phyloP scores from a whole-genome alignment of 805 yeast genomes.

The Priceomyces melissophilus region DNA sequence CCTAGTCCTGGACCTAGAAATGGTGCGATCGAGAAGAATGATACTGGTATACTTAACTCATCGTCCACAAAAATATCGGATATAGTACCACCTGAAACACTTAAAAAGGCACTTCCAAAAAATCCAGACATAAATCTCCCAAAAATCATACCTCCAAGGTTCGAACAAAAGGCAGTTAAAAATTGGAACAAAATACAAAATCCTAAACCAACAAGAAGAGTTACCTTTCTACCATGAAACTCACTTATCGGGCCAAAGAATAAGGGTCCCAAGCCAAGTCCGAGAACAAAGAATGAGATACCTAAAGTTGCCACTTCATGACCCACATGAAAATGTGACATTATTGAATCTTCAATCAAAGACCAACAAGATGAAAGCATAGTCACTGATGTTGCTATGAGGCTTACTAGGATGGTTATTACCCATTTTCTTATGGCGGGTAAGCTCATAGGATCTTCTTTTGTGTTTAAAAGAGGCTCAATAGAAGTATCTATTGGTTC shows the following conservation, averaged over 20 bases:
- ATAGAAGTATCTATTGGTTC: too few relatives aligned
- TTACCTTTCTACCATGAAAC: conserved; percentile 34
- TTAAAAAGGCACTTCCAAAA: conserved; percentile 76
- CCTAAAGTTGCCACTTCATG: too few relatives aligned
- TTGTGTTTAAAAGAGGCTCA: too few relatives aligned
- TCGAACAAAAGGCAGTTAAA: conserved; percentile 67
- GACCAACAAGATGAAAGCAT: too few relatives aligned
- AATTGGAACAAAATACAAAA: conserved; percentile 9
- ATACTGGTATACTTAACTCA: background rate
- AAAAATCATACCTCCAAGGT: conserved; percentile 66
- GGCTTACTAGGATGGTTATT: too few relatives aligned
- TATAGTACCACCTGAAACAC: conserved; percentile 73
- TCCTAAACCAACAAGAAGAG: conserved; percentile 39
- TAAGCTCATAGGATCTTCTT: too few relatives aligned
- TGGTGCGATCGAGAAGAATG: conserved; percentile 59
- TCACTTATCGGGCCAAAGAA: conserved; percentile 55
- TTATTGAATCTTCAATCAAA: too few relatives aligned
- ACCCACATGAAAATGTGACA: too few relatives aligned
- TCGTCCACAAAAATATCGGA: conserved; percentile 66
- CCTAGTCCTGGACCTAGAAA: conserved; percentile 71
- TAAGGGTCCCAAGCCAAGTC: conserved; percentile 90
- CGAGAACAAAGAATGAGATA: conserved; percentile 78
- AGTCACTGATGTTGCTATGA: too few relatives aligned
- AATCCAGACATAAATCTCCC: conserved; percentile 74
- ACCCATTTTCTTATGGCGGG: too few relatives aligned